phyloP scores from a whole-genome alignment of 129 eudicot genomes.

The Heracleum sosnowskyi region DNA sequence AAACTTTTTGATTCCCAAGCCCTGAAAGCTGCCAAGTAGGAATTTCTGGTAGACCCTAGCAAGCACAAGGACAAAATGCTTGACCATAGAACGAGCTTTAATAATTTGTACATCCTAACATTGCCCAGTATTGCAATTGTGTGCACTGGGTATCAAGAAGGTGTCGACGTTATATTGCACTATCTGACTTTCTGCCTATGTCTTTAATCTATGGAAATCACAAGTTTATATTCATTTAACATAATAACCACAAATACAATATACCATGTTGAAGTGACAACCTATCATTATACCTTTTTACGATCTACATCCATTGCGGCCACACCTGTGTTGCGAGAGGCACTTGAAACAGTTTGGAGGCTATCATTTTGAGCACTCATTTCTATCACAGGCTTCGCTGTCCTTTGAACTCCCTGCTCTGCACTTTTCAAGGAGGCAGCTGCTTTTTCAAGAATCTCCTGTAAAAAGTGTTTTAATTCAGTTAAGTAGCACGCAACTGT shows the following conservation, averaged over 20 bases:
- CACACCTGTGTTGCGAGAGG: slow-evolving; percentile 35
- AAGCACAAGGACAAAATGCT: not conserved
- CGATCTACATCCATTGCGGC: slow-evolving; percentile 32
- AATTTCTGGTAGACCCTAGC: not conserved
- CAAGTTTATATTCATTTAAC: not conserved
- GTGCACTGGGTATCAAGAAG: not conserved
- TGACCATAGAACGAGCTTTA: not conserved
- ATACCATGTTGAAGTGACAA: not conserved
- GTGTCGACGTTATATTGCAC: not conserved
- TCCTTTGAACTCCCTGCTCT: slow-evolving; percentile 28
- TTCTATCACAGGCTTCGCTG: slow-evolving; percentile 29
- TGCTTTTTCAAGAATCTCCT: slow-evolving; percentile 73
- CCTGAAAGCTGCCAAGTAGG: not conserved
- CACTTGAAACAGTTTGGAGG: slow-evolving; percentile 30
- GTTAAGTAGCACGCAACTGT: not conserved
- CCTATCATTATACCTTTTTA: slow-evolving; percentile 35
- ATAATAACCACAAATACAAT: not conserved
- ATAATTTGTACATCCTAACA: not conserved
- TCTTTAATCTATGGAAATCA: not conserved
- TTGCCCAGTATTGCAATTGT: not conserved
- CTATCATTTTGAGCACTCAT: slow-evolving; percentile 16
- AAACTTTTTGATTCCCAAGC: not conserved
- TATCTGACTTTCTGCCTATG: not conserved
- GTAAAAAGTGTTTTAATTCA: slow-evolving; percentile 3
- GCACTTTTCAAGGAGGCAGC: slow-evolving; percentile 42